These are phyloP conservation scores for Chalciporus sp. DNA, from an alignment of 1,284 basidiomycete genomes.

Conservation along the genomic window DNA sequence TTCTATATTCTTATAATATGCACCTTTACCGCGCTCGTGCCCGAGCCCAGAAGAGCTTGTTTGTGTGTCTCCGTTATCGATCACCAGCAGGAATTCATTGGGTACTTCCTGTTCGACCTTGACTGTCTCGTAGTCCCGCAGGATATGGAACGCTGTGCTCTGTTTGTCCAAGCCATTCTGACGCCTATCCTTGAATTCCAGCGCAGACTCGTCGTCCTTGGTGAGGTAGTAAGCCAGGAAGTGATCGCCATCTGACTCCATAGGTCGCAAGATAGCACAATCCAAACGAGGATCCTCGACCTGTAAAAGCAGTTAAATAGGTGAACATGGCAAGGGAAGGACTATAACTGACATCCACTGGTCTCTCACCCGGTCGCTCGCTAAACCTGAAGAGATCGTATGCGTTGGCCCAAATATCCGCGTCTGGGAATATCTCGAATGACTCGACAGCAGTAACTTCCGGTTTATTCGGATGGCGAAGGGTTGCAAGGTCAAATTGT, in stretches of 20 bases:
- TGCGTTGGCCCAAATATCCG: conserved; percentile 86
- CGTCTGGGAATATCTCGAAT: conserved; percentile 86
- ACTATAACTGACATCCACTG: conserved; percentile 53
- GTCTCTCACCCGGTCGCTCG: conserved; percentile 81
- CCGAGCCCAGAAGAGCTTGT: conserved; percentile 17
- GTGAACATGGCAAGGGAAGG: background rate
- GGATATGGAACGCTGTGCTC: conserved; percentile 71
- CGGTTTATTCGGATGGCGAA: conserved; percentile 83
- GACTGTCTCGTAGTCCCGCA: conserved; percentile 82
- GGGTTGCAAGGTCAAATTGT: conserved; percentile 52
- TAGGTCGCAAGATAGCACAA: conserved; percentile 84
- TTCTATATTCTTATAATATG: conserved; percentile 86
- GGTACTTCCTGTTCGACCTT: conserved; percentile 82
- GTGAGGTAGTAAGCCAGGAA: conserved; percentile 91
- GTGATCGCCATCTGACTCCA: conserved; percentile 84
- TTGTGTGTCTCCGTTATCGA: conserved; percentile 60
- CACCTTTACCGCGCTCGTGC: conserved; percentile 56
- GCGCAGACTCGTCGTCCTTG: conserved; percentile 70
- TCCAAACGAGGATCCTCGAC: conserved; percentile 77
- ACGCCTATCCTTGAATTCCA: conserved; percentile 58
- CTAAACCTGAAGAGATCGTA: conserved; percentile 89
- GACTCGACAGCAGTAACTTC: conserved; percentile 78
- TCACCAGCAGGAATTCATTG: conserved; percentile 81
- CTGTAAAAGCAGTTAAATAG: conserved; percentile 37
- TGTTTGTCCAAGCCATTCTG: conserved; percentile 35